phyloP scores from a whole-genome alignment of 23 red algal species.

The Porphyridium purpureum region DNA sequence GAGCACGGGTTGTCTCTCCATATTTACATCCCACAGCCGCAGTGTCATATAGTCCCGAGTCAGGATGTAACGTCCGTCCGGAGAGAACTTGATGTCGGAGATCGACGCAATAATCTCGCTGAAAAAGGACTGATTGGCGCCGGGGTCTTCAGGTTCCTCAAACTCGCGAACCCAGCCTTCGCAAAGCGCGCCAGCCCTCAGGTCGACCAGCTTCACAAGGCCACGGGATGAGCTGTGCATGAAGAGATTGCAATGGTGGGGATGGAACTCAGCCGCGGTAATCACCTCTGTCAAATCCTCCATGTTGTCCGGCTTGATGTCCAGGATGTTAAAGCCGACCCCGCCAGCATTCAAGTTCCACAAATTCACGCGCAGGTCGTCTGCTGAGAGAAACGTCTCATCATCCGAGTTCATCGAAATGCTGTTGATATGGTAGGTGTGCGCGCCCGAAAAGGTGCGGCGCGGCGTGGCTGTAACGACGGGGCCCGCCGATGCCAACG shows the following conservation, averaged over 20 bases:
- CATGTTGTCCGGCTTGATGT: slow-evolving; percentile 89
- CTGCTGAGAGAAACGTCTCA: slow-evolving; percentile 86
- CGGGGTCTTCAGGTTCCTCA: slow-evolving; percentile 2
- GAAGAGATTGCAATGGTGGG: slow-evolving; percentile 82
- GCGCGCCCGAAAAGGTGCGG: slow-evolving; percentile 41
- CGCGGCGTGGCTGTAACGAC: slow-evolving; percentile 45
- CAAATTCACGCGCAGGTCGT: slow-evolving; percentile 85
- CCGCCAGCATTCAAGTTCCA: slow-evolving; percentile 60
- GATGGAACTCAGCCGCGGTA: slow-evolving; percentile 75
- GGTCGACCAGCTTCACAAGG: slow-evolving; percentile 64
- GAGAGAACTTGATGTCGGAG: slow-evolving; percentile 67
- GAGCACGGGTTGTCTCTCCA: slow-evolving; percentile 52
- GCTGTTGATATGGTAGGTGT: slow-evolving; percentile 97
- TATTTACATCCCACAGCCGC: slow-evolving; percentile 73
- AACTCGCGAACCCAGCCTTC: slow-evolving; percentile 26
- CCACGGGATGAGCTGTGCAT: slow-evolving; percentile 54
- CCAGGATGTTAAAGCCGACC: slow-evolving; percentile 72
- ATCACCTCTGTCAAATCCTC: slow-evolving; percentile 92
- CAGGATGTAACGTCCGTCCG: slow-evolving; percentile 56
- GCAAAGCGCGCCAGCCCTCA: slow-evolving; percentile 55
- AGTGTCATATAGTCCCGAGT: slow-evolving; percentile 86
- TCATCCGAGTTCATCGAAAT: slow-evolving; percentile 82
- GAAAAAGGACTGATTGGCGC: slow-evolving; percentile 48
- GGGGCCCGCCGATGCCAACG: slow-evolving; percentile 14
- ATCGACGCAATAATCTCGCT: slow-evolving; percentile 85